These are phyloP conservation scores for Lecanoromycetidae sp. DNA, from an alignment of 2,329 filamentous ascomycete species.

Conservation along the genomic window DNA sequence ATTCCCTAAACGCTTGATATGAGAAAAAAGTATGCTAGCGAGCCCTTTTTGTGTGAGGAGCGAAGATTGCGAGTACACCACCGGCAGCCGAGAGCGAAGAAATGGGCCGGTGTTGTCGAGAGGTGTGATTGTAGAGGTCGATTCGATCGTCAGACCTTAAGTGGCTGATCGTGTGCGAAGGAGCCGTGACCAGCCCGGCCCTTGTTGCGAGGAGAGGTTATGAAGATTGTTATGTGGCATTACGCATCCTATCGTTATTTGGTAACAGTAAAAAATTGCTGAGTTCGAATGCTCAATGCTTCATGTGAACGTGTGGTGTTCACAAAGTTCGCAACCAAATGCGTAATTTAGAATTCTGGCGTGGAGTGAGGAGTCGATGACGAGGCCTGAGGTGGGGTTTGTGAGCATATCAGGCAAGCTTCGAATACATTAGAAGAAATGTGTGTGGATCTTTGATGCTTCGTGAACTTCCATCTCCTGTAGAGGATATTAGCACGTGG, in stretches of 20 bases:
- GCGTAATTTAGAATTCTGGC: no score
- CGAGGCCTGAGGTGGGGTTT: not conserved
- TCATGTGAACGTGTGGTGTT: no score
- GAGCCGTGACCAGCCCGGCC: conserved; percentile 9
- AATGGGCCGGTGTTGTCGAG: not conserved
- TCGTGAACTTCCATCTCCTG: conserved; percentile 99
- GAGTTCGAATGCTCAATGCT: not conserved
- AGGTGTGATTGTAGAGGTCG: not conserved
- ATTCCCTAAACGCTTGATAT: conserved; percentile 8
- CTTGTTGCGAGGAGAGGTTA: not conserved
- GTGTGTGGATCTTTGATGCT: conserved; percentile 96
- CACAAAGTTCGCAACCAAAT: no score
- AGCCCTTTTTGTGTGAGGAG: conserved; percentile 5
- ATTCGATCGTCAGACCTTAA: conserved; percentile 10
- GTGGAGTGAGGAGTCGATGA: not conserved
- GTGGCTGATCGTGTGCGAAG: conserved; percentile 6
- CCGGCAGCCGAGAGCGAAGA: conserved; percentile 1
- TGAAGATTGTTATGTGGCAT: not conserved
- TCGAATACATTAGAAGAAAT: conserved; percentile 64
- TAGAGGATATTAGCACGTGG: conserved; percentile 32
- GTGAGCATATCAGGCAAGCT: not conserved
- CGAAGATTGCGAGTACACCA: conserved; percentile 3
- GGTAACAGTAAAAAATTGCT: not conserved
- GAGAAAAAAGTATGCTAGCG: conserved; percentile 5
- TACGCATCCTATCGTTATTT: conserved; percentile 2